Base-by-base conservation (phyloP, 2,329 filamentous ascomycete species). In the Neoscytalidium dimidiatum region DNA sequence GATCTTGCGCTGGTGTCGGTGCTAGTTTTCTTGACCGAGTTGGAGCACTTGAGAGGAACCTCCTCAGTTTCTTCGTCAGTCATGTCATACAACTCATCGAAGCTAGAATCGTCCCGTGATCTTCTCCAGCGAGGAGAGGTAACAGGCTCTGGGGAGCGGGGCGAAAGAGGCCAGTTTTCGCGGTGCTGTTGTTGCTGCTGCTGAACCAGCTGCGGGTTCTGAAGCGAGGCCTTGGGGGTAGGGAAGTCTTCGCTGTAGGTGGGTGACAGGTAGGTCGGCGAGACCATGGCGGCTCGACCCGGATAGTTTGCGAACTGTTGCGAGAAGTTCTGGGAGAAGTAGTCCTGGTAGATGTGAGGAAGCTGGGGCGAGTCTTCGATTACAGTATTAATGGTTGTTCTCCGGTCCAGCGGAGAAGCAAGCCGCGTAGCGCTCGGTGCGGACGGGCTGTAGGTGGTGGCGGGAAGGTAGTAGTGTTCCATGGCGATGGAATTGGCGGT, bases 11-110 rank as follows among this genome's bases (percentile, higher is more conserved):
- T 28, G 75, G 23, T 62, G 64, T 46, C 48, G 66, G 68, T 72
- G 44, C 68, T 67, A 38, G 66, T 64, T 67, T 79, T 77, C 76
- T 82, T 83, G 67, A 83, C 80, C 23, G 81, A 83, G 77, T 84
- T 72, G 74, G 85, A 78, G 73, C 83, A 74, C 78, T 84, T 73
- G 74, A 84, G 73, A 72, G 81, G 71, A 71, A 88, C 75, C 72
- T 79, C 78, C 69, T 86, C 82, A 8, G 86, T 84, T 63, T 92
- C 75, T 19, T 66, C 88, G 69, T 96, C 92, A 17, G 92, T 93
- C 46, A 92, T 85, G 77, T 95, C 91, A 77, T 97, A 97, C 56
- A 97, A 81, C 71, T 96, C 92, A 77, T 96, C 92, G 71, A 94
- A 94, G 68, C 92, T 89, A 69, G 86, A 91, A 68, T 84, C 84